phyloP scores from a whole-genome alignment of 2,329 filamentous ascomycete species.

The Beauveria sp. region DNA sequence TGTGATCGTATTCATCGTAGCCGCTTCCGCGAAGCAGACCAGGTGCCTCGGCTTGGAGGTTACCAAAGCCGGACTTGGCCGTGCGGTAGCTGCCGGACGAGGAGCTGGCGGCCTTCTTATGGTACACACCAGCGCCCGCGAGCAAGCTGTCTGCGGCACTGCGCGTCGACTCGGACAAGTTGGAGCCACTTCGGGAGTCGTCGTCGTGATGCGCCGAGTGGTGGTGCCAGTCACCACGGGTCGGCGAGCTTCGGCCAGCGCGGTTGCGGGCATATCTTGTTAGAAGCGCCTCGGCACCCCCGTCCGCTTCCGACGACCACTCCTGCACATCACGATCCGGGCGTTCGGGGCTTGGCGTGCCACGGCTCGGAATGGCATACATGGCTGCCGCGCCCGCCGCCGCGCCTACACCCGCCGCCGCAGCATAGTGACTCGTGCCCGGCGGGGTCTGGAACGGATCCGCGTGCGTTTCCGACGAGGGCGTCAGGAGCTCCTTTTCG shows the following conservation, averaged over 20 bases:
- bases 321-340: constrained; percentile 47
- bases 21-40: constrained; percentile 25
- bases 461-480: constrained; percentile 29
- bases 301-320: constrained; percentile 51
- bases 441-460: constrained; percentile 46
- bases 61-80: constrained; percentile 43
- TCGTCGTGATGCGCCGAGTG: constrained; percentile 32
- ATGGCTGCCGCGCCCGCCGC: constrained; percentile 1
- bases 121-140: constrained; percentile 28
- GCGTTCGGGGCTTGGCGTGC: constrained; percentile 35
- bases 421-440: neutral
- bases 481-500: constrained; percentile 23
- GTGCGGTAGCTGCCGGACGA: constrained; percentile 43
- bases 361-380: constrained; percentile 21
- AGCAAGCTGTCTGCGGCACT: constrained; percentile 36
- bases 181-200: constrained; percentile 47
- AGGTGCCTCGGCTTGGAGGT: constrained; percentile 46
- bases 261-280: constrained; percentile 32
- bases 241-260: constrained; percentile 30
- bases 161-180: constrained; percentile 46
- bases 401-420: constrained; percentile 14
- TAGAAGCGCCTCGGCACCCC: constrained; percentile 41
- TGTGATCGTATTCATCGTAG: constrained; percentile 29
- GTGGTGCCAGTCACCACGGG: constrained; percentile 28
- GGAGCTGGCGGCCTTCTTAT: constrained; percentile 32